Percentiles rank a stretch among this genome's conserved stretches.
phyloP scores from a whole-genome alignment of 306 rosid genomes.

The Castanea crenata region DNA sequence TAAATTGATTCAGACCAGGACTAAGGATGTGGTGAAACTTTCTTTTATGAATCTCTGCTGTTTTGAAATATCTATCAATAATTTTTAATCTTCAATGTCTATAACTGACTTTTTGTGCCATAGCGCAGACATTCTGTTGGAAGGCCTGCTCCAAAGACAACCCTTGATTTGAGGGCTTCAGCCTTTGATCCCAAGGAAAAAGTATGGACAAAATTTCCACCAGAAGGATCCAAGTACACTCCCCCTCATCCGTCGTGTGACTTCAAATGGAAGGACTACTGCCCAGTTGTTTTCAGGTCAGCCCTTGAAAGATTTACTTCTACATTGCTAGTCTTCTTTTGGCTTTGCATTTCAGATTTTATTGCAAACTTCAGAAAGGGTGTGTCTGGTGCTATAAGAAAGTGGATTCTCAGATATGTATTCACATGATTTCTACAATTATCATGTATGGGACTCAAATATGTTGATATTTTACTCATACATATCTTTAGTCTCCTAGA shows the following conservation, averaged over 20 bases:
- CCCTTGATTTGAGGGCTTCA: slow-evolving; percentile 80
- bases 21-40: background rate
- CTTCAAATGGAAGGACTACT: slow-evolving; percentile 95
- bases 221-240: slow-evolving; percentile 93
- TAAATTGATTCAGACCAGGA: no score
- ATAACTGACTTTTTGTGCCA: slow-evolving; percentile 55
- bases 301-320: slow-evolving; percentile 19
- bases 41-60: background rate
- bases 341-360: background rate
- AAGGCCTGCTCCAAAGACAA: slow-evolving; percentile 88
- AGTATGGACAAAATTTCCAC: slow-evolving; percentile 92
- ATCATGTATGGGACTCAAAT: background rate
- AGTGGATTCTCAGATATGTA: background rate
- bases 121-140: slow-evolving; percentile 96
- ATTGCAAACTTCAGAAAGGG: background rate
- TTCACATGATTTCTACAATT: background rate
- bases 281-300: slow-evolving; percentile 94
- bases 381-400: background rate
- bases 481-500: background rate
- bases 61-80: slow-evolving; percentile 3
- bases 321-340: slow-evolving; percentile 13
- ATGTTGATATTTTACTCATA: background rate
- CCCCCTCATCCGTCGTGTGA: slow-evolving; percentile 92
- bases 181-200: slow-evolving; percentile 95
- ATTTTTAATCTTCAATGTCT: slow-evolving; percentile 27